Evolutionary conservation across 495 filamentous ascomycete genomes (phyloP).

Genomic region (Penicillium flavigenum): DNA sequence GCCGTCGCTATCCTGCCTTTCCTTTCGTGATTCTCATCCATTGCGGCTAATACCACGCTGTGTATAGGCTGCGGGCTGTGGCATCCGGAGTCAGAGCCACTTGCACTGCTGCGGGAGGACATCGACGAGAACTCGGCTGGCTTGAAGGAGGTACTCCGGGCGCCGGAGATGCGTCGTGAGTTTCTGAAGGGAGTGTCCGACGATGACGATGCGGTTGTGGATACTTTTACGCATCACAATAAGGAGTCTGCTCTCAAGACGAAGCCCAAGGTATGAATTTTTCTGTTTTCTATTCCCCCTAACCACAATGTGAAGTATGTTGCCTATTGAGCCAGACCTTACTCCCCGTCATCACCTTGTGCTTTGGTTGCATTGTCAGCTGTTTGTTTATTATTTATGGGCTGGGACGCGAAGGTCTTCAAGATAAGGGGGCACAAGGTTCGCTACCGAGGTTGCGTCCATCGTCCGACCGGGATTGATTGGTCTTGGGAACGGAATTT

Average conservation of each 20-base stretch:
- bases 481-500: background rate
- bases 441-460: background rate
- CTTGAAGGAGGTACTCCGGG: constrained; percentile 64
- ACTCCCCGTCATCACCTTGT: background rate
- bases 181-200: constrained; percentile 60
- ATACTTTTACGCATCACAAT: constrained; percentile 68
- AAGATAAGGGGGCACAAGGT: background rate
- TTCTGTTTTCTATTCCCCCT: constrained; percentile 7
- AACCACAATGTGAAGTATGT: background rate
- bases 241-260: constrained; percentile 74
- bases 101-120: constrained; percentile 65
- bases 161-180: constrained; percentile 54
- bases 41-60: constrained; percentile 17
- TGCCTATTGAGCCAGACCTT: background rate
- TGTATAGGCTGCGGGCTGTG: constrained; percentile 72
- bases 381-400: background rate
- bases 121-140: constrained; percentile 67
- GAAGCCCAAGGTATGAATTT: constrained; percentile 71
- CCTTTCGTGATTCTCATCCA: constrained; percentile 6
- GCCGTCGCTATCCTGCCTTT: background rate
- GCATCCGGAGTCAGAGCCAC: constrained; percentile 62
- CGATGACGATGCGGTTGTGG: constrained; percentile 59
- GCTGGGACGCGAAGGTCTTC: background rate
- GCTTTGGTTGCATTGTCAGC: background rate
- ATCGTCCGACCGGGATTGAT: constrained; percentile 8